phyloP scores from a whole-genome alignment of 768 basidiomycete genomes.

The Pulveroboletus frians region DNA sequence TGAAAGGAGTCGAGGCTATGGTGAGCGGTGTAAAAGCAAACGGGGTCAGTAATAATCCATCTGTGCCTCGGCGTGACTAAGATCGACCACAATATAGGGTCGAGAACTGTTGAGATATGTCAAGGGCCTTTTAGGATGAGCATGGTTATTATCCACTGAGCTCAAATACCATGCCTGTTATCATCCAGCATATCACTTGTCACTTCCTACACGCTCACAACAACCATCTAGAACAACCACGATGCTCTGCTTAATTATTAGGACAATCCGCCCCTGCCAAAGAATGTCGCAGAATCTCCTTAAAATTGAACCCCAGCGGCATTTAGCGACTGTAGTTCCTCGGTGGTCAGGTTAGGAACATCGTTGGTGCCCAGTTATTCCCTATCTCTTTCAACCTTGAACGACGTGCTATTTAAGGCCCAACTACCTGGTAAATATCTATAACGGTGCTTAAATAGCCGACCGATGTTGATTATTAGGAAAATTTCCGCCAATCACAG shows the following conservation, averaged over 20 bases:
- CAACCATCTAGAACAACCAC: not conserved
- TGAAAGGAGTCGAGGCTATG: constrained; percentile 63
- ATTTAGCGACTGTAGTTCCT: not conserved
- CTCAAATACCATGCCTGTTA: not conserved
- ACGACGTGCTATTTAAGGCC: not conserved
- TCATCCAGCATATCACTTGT: not conserved
- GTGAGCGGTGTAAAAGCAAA: constrained; percentile 68
- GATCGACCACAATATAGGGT: constrained; percentile 39
- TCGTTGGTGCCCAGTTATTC: not conserved
- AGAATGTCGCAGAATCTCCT: not conserved
- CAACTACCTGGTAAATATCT: not conserved
- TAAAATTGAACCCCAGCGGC: not conserved
- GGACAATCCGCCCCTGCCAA: not conserved
- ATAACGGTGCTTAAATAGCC: not conserved
- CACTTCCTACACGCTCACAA: not conserved
- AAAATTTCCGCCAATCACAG: constrained; percentile 1
- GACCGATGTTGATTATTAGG: constrained; percentile 1
- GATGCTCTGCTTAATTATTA: not conserved
- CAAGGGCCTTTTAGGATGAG: constrained; percentile 56
- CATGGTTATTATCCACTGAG: not conserved
- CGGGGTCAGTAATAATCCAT: constrained; percentile 49
- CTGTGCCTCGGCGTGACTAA: constrained; percentile 10
- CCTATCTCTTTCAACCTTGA: not conserved
- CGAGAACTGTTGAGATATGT: constrained; percentile 71
- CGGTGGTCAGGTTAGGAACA: constrained; percentile 4